A percentile compares a stretch with the other conserved stretches of the same genome.
Evolutionary conservation across 73 alveolate genomes (phyloP).

Genomic region (Symbiodinium natans): DNA sequence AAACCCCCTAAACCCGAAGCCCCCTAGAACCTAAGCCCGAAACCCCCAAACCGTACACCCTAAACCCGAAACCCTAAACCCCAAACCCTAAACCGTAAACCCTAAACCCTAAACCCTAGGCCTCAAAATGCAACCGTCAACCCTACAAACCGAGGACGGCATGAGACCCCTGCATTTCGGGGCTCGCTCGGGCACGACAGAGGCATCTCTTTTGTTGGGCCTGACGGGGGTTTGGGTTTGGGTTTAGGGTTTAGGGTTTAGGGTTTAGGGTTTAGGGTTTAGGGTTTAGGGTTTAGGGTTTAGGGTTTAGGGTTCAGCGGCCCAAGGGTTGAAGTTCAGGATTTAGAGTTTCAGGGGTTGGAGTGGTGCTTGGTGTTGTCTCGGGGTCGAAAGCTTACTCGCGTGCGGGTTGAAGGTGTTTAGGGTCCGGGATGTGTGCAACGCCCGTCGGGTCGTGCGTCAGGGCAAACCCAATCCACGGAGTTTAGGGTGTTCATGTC

Average conservation of each 20-base stretch:
- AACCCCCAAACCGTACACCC: too few relatives aligned
- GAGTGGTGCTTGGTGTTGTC: neutral
- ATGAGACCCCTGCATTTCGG: slow-evolving; percentile 78
- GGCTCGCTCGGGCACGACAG: slow-evolving; percentile 27
- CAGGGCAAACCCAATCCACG: too few relatives aligned
- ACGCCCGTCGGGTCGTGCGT: too few relatives aligned
- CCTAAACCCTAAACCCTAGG: neutral
- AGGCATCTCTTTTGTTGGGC: neutral
- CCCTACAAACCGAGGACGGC: slow-evolving; percentile 40
- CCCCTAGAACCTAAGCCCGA: neutral
- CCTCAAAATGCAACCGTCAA: neutral
- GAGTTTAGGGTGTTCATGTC: too few relatives aligned
- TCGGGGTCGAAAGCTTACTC: too few relatives aligned
- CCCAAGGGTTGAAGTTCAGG: neutral
- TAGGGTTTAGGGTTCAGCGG: neutral
- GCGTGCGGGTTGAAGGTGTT: too few relatives aligned
- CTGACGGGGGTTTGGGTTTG: neutral
- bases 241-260: neutral
- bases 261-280: neutral
- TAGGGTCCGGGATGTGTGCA: too few relatives aligned
- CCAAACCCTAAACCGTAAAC: neutral
- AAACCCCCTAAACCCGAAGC: too few relatives aligned
- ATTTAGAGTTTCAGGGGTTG: neutral
- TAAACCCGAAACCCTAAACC: neutral
- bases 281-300: neutral